phyloP scores from a whole-genome alignment of 1,284 basidiomycete species.

The Phellinidium pouzarii region DNA sequence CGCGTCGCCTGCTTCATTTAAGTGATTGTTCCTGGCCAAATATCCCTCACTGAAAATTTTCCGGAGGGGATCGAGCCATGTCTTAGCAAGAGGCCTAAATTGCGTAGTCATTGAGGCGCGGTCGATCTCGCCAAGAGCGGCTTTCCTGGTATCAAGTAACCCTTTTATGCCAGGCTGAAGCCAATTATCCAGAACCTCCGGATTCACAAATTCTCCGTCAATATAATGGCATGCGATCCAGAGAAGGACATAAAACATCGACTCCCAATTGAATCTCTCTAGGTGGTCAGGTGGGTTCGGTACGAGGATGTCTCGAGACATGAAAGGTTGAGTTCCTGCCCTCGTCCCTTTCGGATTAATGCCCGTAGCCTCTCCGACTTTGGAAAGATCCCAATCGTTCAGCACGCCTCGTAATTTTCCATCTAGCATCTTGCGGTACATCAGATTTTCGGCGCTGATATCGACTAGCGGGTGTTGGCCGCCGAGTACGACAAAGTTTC shows the following conservation, averaged over 20 bases:
- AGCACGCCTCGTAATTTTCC: constrained; percentile 2
- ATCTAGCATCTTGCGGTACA: not conserved
- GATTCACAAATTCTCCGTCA: not conserved
- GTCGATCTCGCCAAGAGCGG: too few relatives aligned
- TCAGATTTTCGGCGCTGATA: constrained; percentile 4
- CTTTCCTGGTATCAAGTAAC: too few relatives aligned
- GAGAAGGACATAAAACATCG: constrained; percentile 4
- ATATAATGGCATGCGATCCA: not conserved
- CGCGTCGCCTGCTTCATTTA: too few relatives aligned
- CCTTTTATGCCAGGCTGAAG: not conserved
- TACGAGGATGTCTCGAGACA: constrained; percentile 1
- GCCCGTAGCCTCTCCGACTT: not conserved
- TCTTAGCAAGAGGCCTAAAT: not conserved
- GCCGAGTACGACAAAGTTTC: too few relatives aligned
- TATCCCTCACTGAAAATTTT: not conserved
- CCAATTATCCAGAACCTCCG: not conserved
- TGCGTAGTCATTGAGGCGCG: not conserved
- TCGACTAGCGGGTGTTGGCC: too few relatives aligned
- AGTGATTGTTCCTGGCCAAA: too few relatives aligned
- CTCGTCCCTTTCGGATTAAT: not conserved
- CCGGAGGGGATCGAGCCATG: not conserved
- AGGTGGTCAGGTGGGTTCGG: not conserved
- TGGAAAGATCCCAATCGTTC: constrained; percentile 10
- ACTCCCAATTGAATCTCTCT: constrained; percentile 8
- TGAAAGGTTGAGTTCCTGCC: constrained; percentile 6